Evolutionary conservation across 371 early-diverging fungal species (phyloP).

Genomic region (Rhizopus stolonifer): DNA sequence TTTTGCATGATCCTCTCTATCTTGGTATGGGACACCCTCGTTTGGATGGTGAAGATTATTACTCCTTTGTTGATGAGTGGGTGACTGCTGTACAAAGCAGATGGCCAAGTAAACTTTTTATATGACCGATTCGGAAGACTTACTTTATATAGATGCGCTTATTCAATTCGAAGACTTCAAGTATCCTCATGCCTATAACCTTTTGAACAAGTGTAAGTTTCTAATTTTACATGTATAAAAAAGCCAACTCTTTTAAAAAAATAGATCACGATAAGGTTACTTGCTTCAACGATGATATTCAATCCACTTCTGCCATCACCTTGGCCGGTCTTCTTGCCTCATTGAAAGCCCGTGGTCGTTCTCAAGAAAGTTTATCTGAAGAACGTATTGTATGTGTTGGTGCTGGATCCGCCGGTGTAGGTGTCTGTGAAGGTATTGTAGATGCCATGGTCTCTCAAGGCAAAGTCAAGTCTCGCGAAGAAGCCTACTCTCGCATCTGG

Average conservation of each 20-base stretch:
- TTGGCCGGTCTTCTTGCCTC: conserved; percentile 62
- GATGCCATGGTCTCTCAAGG: conserved; percentile 64
- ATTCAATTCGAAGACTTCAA: conserved; percentile 62
- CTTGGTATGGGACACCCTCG: conserved; percentile 67
- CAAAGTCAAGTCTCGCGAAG: conserved; percentile 52
- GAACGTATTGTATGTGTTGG: conserved; percentile 65
- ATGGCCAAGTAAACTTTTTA: conserved; percentile 58
- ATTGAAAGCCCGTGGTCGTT: conserved; percentile 50
- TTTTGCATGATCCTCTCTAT: conserved; percentile 60
- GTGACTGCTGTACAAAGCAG: conserved; percentile 58
- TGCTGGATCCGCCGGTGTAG: conserved; percentile 69
- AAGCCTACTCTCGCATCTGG: conserved; percentile 55
- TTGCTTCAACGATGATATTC: conserved; percentile 73
- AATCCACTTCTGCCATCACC: conserved; percentile 61
- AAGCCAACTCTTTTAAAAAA: not conserved
- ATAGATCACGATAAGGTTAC: conserved; percentile 55
- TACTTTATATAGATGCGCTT: conserved; percentile 31
- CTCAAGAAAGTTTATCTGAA: conserved; percentile 37
- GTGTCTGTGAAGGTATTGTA: conserved; percentile 65
- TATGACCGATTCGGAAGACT: not conserved
- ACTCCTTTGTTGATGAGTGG: conserved; percentile 68
- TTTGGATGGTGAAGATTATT: conserved; percentile 59
- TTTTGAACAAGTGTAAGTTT: conserved; percentile 51
- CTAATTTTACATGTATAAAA: too few relatives aligned
- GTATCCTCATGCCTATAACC: conserved; percentile 57